Conservation (phyloP, 192 early-diverging fungal genomes). For the Linnemannia schmuckeri region DNA sequence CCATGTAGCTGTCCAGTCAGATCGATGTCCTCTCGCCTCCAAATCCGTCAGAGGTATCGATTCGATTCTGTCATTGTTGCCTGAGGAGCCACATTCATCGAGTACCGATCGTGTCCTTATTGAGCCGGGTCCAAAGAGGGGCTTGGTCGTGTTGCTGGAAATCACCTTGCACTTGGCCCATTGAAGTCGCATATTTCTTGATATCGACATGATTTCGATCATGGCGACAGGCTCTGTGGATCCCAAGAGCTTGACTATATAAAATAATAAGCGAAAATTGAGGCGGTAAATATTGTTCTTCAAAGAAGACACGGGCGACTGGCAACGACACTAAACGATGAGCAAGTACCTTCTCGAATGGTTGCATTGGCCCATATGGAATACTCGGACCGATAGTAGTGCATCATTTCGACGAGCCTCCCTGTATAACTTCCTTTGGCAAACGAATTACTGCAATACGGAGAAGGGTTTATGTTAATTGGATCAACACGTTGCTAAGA, state of each 20-base stretch:
- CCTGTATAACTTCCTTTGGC: slow-evolving; percentile 47
- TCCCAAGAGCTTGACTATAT: slow-evolving; percentile 27
- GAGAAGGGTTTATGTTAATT: background rate
- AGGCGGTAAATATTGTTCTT: background rate
- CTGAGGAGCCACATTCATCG: background rate
- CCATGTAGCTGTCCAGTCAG: background rate
- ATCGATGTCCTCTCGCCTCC: background rate
- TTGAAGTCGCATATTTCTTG: slow-evolving; percentile 16
- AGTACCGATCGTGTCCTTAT: background rate
- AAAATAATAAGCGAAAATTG: background rate
- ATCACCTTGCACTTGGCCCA: slow-evolving; percentile 36
- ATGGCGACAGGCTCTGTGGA: slow-evolving; percentile 34
- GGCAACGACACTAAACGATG: background rate
- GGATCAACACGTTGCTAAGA: background rate
- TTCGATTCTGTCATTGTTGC: background rate
- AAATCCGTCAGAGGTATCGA: background rate
- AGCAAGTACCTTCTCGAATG: slow-evolving; percentile 20
- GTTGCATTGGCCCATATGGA: slow-evolving; percentile 34
- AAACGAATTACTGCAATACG: background rate
- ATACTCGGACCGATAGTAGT: slow-evolving; percentile 40
- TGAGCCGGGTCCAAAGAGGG: slow-evolving; percentile 10
- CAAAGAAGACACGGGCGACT: background rate
- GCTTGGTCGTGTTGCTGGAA: slow-evolving; percentile 10
- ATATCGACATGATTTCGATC: slow-evolving; percentile 11
- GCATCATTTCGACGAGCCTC: slow-evolving; percentile 24